Base-by-base conservation (phyloP, 2,329 filamentous ascomycete genomes). In the Pseudocercospora crystallina region DNA sequence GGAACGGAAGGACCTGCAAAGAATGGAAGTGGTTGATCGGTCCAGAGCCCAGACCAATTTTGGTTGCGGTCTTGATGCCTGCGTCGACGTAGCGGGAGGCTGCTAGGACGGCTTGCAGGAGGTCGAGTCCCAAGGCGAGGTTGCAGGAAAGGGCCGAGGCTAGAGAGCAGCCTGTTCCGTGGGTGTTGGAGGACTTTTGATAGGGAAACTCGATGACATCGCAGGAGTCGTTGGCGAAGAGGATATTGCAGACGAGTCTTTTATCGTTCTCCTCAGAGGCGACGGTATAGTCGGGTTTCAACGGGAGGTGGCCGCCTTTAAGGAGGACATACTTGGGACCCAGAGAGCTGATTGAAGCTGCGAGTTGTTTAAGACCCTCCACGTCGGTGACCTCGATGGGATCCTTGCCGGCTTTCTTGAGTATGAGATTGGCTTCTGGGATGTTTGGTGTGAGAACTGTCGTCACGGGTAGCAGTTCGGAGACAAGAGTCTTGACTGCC, bases 81-180 rank as follows among this genome's bases (percentile, higher is more conserved):
- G 79, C 85, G 60, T 89, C 84, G 39, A 91, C 76, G 65, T 90
- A 91, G 38, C 80, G 76, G 57, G 84, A 87, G 1, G 84, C 86
- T n/a, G 77, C 75, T 47, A 76, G 78, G n/a, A 89, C 86, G 30
- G 87, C 83, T 36, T 75, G 68, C 1, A 77, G 69, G 1, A 87
- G 74, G 5, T 76, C 71, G 42, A 80, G 65, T 0, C 83, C 84
- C 45, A 74, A 79, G 11, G 86, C 78, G 7, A 91, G 69, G 54
- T 87, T 86, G n/a, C 85, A 85, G 1, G 87, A 84, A 61, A 91
- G 87, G 2, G 87, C 86, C 54, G 87, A 96, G 35, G 94, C 94
- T 53, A 97, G 79, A 8, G 90, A 95, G 66, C 94, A 99, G 3
- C 94, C 94, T 0, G 94, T 97, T 1, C 94, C 94, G 64, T 99